Evolutionary conservation across 2,329 filamentous ascomycete species (phyloP).

Genomic region (Aspergillus fumigatus): DNA sequence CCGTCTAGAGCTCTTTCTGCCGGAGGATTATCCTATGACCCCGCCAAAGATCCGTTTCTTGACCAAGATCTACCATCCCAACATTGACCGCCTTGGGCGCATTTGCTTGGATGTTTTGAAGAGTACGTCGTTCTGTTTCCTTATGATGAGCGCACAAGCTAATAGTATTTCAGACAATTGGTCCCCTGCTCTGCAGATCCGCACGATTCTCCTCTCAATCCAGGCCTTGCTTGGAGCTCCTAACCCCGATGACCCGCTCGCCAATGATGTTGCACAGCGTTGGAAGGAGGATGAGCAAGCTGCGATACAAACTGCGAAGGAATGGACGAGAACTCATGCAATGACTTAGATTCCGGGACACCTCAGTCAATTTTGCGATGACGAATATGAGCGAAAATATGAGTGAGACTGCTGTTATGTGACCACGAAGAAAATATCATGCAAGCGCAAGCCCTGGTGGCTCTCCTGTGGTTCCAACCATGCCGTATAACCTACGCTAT

Average conservation of each 20-base stretch:
- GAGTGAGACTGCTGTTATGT: constrained; percentile 22
- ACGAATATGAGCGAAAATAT: constrained; percentile 12
- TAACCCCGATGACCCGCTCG: constrained; percentile 97
- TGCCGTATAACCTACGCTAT: constrained; percentile 3
- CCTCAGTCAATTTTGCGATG: constrained; percentile 9
- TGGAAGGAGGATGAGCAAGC: constrained; percentile 96
- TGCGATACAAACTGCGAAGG: constrained; percentile 84
- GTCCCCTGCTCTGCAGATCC: constrained; percentile 96
- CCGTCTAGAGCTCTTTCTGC: constrained; percentile 94
- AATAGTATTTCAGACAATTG: constrained; percentile 70
- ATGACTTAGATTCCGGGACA: constrained; percentile 40
- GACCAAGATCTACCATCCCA: constrained; percentile 98
- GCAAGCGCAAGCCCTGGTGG: constrained; percentile 12
- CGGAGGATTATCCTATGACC: constrained; percentile 98
- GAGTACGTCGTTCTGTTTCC: constrained; percentile 56
- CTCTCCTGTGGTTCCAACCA: constrained; percentile 11
- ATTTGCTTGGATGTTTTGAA: constrained; percentile 98
- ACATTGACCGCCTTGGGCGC: constrained; percentile 94
- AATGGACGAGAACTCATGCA: constrained; percentile 87
- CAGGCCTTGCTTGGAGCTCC: constrained; percentile 93
- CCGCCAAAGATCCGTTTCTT: constrained; percentile 97
- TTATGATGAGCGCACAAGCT: constrained; percentile 7
- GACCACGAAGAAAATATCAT: constrained; percentile 27
- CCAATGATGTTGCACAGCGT: constrained; percentile 92
- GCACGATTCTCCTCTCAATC: constrained; percentile 97